phyloP scores from a whole-genome alignment of 2,329 filamentous ascomycete genomes.

The Trichoderma afroharzianum region DNA sequence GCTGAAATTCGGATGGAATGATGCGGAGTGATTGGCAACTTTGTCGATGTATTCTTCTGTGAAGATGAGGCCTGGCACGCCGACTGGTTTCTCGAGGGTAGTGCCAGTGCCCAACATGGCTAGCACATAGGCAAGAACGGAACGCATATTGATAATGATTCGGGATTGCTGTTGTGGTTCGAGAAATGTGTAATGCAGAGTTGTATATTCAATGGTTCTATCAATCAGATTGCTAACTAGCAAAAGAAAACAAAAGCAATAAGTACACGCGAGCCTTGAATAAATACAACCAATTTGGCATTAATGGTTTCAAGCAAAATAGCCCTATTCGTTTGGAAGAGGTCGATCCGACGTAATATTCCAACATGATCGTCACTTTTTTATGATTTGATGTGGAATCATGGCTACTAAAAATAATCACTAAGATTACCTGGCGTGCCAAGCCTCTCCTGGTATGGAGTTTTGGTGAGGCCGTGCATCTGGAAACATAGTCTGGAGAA shows the following conservation, averaged over 20 bases:
- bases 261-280: neutral
- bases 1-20: neutral
- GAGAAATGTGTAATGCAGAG: neutral
- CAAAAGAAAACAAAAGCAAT: neutral
- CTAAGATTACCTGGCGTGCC: neutral
- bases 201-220: neutral
- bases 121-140: neutral
- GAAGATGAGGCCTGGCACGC: neutral
- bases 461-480: neutral
- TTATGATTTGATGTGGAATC: constrained; percentile 5
- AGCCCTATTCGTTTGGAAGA: neutral
- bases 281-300: neutral
- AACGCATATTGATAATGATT: neutral
- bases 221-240: neutral
- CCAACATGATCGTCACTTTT: neutral
- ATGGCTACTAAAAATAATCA: neutral
- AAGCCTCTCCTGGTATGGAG: neutral
- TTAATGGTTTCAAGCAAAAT: neutral
- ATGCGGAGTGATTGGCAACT: neutral
- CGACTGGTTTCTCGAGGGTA: neutral
- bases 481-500: neutral
- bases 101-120: neutral
- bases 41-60: neutral
- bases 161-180: no score
- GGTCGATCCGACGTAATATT: neutral